Evolutionary conservation across 2,329 filamentous ascomycete species (phyloP), one percentile per base, ranked within the genome.

Genomic region (Xylariaceae sp.): DNA sequence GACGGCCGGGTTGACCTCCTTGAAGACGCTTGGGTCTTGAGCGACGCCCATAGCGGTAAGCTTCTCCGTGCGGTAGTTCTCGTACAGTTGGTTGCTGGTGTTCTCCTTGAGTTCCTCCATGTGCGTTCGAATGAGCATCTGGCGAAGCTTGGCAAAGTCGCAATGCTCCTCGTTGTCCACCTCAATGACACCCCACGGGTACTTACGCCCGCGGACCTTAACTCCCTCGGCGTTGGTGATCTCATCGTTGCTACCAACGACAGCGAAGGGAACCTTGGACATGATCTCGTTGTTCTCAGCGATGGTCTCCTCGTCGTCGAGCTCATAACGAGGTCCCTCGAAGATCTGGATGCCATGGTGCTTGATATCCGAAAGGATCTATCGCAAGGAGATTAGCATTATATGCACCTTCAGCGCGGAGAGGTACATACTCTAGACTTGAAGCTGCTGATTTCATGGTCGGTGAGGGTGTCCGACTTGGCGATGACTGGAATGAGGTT

Each of bases 61-160:
- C 80, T 98, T 98, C 70, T 96, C 92, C 57, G 90, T 95, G 67
- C 92, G 83, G 82, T 98, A 98, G 77, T 96, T 96, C 75, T 98
- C 92, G 71, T 98, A 98, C 54, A 98, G 72, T 48, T 75, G 77
- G 71, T 98, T 98, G 80, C 96, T 98, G 64, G 92, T 98, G 73
- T 98, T 87, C 73, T 98, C 92, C 81, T 98, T 98, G 71, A 98
- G 87, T 70, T 98, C 92, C 64, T 98, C 92, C 92, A 98, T 98
- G 76, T 98, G 92, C 37, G 92, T 98, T 63, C 92, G 85, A 70
- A 98, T 96, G 50, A 98, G 80, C 92, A 98, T 98, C 68, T 98
- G 92, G 64, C 92, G 88, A 42, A 98, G 80, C 80, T 98, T 98
- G 67, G 96, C 92, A 50, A 98, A 98, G 68, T 98, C 92, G 59